Evolutionary conservation across 1,284 basidiomycete species (phyloP).

Genomic region (Ustilago cynodontis): DNA sequence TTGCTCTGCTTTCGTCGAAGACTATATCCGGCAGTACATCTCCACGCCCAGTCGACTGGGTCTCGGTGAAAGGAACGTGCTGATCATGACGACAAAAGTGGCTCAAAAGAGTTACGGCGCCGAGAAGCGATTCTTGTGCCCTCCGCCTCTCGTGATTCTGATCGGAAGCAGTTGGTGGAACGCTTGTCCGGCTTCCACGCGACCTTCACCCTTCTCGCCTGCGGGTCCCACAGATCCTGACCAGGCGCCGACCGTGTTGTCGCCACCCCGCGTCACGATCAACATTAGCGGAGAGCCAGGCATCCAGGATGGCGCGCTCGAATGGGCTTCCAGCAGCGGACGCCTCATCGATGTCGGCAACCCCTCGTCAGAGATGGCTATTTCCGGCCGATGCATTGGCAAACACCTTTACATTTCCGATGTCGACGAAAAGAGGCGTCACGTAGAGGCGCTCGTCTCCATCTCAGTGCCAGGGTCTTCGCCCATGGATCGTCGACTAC

Average conservation of each 20-base stretch:
- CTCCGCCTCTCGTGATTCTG: constrained; percentile 92
- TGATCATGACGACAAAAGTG: constrained; percentile 95
- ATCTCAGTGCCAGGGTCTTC: constrained; percentile 79
- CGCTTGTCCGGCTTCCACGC: constrained; percentile 65
- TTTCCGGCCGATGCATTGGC: constrained; percentile 82
- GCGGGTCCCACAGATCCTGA: constrained; percentile 18
- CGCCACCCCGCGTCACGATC: constrained; percentile 85
- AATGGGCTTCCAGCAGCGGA: constrained; percentile 85
- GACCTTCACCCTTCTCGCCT: constrained; percentile 64
- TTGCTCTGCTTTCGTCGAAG: constrained; percentile 57
- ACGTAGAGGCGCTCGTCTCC: constrained; percentile 70
- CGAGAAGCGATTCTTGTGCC: constrained; percentile 96
- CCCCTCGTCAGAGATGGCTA: constrained; percentile 58
- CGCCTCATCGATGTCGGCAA: constrained; percentile 85
- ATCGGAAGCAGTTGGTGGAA: constrained; percentile 94
- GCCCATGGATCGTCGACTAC: constrained; percentile 77
- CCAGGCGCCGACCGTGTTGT: constrained; percentile 74
- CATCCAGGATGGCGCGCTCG: constrained; percentile 83
- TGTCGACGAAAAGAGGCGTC: constrained; percentile 72
- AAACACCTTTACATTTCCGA: constrained; percentile 91
- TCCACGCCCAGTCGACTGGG: constrained; percentile 85
- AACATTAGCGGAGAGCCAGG: constrained; percentile 90
- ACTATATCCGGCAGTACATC: constrained; percentile 75
- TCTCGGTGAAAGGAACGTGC: constrained; percentile 90
- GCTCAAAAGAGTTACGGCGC: constrained; percentile 97